Conservation (phyloP, 495 filamentous ascomycete genomes). For the Xylaria telfairii region DNA sequence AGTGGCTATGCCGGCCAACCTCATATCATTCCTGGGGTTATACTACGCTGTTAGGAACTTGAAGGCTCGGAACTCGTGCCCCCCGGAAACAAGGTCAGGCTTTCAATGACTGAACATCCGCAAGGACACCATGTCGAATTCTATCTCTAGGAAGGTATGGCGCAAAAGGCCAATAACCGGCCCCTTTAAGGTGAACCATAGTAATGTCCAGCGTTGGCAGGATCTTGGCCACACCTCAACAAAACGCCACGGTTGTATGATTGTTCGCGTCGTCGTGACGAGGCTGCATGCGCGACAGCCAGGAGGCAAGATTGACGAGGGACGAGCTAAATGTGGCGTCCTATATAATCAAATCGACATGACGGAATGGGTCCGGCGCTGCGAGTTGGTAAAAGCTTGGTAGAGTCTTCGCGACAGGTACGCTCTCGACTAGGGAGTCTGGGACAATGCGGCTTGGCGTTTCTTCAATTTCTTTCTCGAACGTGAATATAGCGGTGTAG, state of each 20-base stretch:
- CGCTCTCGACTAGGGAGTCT: constrained; percentile 52
- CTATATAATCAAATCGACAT: constrained; percentile 57
- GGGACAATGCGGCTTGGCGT: constrained; percentile 63
- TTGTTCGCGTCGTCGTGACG: constrained; percentile 48
- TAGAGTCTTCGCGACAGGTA: constrained; percentile 51
- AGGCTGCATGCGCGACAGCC: constrained; percentile 49
- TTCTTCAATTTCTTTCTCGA: constrained; percentile 60
- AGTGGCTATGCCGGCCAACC: constrained; percentile 54
- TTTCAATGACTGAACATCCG: constrained; percentile 59
- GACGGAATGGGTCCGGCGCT: constrained; percentile 55
- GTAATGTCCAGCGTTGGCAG: constrained; percentile 60
- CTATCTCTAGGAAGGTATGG: constrained; percentile 57
- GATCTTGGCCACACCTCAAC: constrained; percentile 63
- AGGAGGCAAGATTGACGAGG: constrained; percentile 45
- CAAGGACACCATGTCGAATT: constrained; percentile 59
- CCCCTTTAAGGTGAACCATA: constrained; percentile 65
- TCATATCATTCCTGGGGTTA: constrained; percentile 54
- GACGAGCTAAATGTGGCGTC: constrained; percentile 39
- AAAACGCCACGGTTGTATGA: constrained; percentile 49
- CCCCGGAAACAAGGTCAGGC: constrained; percentile 52
- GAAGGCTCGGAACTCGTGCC: constrained; percentile 50
- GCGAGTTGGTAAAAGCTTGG: constrained; percentile 60
- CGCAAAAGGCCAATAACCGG: constrained; percentile 52
- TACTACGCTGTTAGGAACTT: constrained; percentile 58
- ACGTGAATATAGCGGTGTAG: constrained; percentile 55